phyloP scores from a whole-genome alignment of 768 basidiomycete species.

The Lyophyllum atratum region DNA sequence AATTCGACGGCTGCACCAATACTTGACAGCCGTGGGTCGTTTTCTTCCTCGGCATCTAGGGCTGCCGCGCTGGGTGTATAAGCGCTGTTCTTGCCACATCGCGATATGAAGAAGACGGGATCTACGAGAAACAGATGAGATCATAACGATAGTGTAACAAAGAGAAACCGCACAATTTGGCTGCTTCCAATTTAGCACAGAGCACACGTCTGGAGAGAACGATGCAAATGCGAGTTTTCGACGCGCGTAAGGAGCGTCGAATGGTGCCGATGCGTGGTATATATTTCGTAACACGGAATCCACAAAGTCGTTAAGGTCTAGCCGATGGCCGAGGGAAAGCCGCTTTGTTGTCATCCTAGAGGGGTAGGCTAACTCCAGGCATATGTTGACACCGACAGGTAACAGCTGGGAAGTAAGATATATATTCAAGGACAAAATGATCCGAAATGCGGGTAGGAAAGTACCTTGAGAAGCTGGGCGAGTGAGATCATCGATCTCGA shows the following conservation, averaged over 20 bases:
- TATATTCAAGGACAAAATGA: neutral
- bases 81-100: slow-evolving; percentile 67
- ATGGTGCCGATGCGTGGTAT: slow-evolving; percentile 61
- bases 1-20: slow-evolving; percentile 93
- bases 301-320: slow-evolving; percentile 80
- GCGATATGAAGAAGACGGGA: slow-evolving; percentile 93
- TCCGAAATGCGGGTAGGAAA: neutral
- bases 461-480: slow-evolving; percentile 73
- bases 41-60: slow-evolving; percentile 38
- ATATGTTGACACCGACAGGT: slow-evolving; percentile 67
- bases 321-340: slow-evolving; percentile 47
- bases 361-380: slow-evolving; percentile 83
- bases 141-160: neutral
- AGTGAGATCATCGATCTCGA: slow-evolving; percentile 69
- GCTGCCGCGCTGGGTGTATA: slow-evolving; percentile 40
- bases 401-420: slow-evolving; percentile 45
- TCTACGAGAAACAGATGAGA: slow-evolving; percentile 46
- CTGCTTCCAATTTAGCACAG: slow-evolving; percentile 97
- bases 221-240: slow-evolving; percentile 91
- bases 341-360: slow-evolving; percentile 47
- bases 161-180: slow-evolving; percentile 79
- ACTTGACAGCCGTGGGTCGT: slow-evolving; percentile 60
- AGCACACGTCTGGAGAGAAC: slow-evolving; percentile 87
- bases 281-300: slow-evolving; percentile 85
- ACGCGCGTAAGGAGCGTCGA: slow-evolving; percentile 54